Conservation (phyloP, 495 filamentous ascomycete genomes). For the Barbatosphaeria neglecta region DNA sequence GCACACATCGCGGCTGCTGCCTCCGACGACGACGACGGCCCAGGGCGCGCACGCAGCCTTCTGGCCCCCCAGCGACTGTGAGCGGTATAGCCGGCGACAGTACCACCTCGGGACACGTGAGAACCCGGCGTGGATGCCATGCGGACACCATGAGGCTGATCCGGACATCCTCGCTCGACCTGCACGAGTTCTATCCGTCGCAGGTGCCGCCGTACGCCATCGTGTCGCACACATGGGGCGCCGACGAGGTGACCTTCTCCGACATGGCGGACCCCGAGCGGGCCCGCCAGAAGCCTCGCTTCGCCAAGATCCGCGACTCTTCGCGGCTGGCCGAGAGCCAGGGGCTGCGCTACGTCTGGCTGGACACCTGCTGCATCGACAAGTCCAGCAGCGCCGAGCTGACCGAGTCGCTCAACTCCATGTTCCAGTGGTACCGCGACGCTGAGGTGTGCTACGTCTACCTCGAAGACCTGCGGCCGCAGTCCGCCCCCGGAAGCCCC, state of each 20-base stretch:
- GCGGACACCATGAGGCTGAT: not conserved
- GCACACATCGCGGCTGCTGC: too few species aligned
- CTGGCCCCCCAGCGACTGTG: too few species aligned
- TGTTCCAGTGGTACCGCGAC: conserved; percentile 6
- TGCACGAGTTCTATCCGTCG: not conserved
- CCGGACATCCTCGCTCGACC: not conserved
- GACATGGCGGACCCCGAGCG: not conserved
- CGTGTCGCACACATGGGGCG: not conserved
- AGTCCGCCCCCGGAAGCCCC: not conserved
- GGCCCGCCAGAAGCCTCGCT: not conserved
- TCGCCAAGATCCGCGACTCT: conserved; percentile 1
- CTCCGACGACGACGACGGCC: too few species aligned
- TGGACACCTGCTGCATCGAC: conserved; percentile 3
- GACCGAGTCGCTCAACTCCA: conserved; percentile 3
- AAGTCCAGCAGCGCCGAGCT: conserved; percentile 3
- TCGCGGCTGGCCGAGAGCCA: conserved; percentile 2
- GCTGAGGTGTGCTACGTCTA: conserved; percentile 1
- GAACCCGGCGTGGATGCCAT: not conserved
- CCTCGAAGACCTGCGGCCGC: not conserved
- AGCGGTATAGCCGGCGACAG: too few species aligned
- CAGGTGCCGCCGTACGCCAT: conserved; percentile 1
- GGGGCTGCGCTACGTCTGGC: not conserved
- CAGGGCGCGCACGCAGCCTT: too few species aligned
- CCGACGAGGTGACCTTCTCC: not conserved
- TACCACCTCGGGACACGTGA: too few species aligned